Evolutionary conservation across 495 filamentous ascomycete genomes (phyloP).

Genomic region (Daldinia caldariorum): DNA sequence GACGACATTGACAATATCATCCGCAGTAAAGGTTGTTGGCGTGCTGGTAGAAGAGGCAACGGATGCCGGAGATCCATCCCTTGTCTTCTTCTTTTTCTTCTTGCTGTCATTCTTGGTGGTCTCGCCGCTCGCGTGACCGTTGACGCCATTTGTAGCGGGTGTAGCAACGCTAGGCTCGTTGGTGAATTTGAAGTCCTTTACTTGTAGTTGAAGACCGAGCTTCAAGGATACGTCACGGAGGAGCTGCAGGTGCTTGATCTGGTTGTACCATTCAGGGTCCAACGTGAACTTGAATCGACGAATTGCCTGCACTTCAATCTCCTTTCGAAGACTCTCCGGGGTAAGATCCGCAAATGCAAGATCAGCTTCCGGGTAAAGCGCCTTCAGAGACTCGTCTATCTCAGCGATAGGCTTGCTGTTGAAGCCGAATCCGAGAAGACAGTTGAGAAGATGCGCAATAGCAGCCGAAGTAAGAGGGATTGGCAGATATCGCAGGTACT

Average conservation of each 20-base stretch:
- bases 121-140: conserved; percentile 48
- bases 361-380: conserved; percentile 84
- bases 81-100: conserved; percentile 83
- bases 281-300: conserved; percentile 82
- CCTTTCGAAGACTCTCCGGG: conserved; percentile 71
- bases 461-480: conserved; percentile 77
- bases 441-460: conserved; percentile 91
- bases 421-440: conserved; percentile 80
- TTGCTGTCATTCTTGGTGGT: conserved; percentile 53
- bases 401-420: conserved; percentile 80
- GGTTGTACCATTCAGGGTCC: conserved; percentile 68
- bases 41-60: conserved; percentile 58
- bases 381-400: conserved; percentile 75
- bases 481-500: conserved; percentile 83
- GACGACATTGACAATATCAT: conserved; percentile 90
- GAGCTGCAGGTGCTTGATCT: conserved; percentile 79
- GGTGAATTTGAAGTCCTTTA: conserved; percentile 80
- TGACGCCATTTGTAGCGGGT: conserved; percentile 46
- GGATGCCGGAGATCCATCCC: conserved; percentile 61
- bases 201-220: conserved; percentile 87
- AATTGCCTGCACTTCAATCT: conserved; percentile 75
- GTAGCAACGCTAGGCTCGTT: conserved; percentile 33
- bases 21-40: conserved; percentile 75
- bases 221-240: conserved; percentile 90
- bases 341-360: conserved; percentile 81